Percentiles rank a stretch among this genome's conserved stretches.
These are phyloP conservation scores for Lactifluus piperatus DNA, from an alignment of 768 basidiomycete species.

Conservation along the genomic window DNA sequence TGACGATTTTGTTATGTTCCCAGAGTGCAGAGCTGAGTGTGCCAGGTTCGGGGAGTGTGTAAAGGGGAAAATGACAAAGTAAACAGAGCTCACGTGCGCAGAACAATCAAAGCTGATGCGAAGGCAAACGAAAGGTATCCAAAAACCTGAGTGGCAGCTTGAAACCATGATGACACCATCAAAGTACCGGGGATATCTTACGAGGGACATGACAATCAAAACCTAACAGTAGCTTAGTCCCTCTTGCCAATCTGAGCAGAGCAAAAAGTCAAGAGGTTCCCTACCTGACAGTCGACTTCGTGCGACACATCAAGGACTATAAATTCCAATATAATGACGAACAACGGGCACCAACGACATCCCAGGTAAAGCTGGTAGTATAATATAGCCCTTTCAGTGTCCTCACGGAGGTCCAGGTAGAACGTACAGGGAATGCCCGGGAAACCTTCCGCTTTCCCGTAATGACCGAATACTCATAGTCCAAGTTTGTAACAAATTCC, in stretches of 20 bases:
- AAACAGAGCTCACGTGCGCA: not conserved
- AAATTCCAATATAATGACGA: not conserved
- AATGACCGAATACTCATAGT: slow-evolving; percentile 1
- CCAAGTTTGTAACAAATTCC: slow-evolving; percentile 7
- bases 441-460: not conserved
- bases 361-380: not conserved
- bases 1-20: not conserved
- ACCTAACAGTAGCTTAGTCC: not conserved
- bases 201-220: not conserved
- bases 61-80: not conserved
- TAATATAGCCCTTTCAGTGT: not conserved
- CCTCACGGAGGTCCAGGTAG: not conserved
- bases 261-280: not conserved
- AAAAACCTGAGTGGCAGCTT: not conserved
- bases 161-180: not conserved
- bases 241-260: not conserved
- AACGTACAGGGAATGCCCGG: slow-evolving; percentile 11
- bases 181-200: not conserved
- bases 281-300: not conserved
- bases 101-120: slow-evolving; percentile 3
- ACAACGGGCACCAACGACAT: not conserved
- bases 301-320: not conserved
- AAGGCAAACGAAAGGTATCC: not conserved
- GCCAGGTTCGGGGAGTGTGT: not conserved
- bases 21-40: not conserved